Percentiles rank a stretch among this genome's conserved stretches.
Evolutionary conservation across 2,329 filamentous ascomycete genomes (phyloP).

Genomic region (Cucurbitaria berberidis): DNA sequence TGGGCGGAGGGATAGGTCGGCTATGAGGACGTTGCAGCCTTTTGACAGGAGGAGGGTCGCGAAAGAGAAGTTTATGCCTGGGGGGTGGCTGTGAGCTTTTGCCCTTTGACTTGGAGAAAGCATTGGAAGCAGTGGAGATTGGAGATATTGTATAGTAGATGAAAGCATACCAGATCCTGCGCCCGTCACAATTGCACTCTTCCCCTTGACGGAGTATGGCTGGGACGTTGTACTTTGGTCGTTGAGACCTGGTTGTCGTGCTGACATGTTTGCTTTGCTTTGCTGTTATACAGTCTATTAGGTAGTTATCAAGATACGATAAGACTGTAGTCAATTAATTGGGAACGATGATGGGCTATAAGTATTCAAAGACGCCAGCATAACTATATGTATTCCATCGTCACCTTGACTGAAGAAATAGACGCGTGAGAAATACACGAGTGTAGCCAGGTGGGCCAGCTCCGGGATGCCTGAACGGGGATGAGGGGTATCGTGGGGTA

Average conservation of each 20-base stretch:
- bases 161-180: conserved; percentile 47
- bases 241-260: conserved; percentile 6
- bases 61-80: conserved; percentile 58
- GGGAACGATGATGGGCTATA: no score
- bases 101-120: not conserved
- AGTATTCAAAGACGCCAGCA: not conserved
- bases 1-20: conserved; percentile 55
- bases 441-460: not conserved
- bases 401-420: not conserved
- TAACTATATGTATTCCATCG: not conserved
- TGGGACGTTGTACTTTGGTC: conserved; percentile 4
- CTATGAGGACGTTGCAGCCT: conserved; percentile 57
- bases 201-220: conserved; percentile 51
- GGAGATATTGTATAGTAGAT: no score
- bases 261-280: conserved; percentile 7
- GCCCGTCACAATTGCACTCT: conserved; percentile 57
- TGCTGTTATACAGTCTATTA: not conserved
- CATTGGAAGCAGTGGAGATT: not conserved
- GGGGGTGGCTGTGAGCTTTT: not conserved
- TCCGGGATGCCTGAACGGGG: conserved; percentile 3
- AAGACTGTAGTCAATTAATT: not conserved
- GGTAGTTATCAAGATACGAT: not conserved
- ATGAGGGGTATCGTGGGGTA: conserved; percentile 13
- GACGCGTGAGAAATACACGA: no score
- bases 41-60: conserved; percentile 52